phyloP scores from a whole-genome alignment of 2,329 filamentous ascomycete species.

The Aureobasidium musti region DNA sequence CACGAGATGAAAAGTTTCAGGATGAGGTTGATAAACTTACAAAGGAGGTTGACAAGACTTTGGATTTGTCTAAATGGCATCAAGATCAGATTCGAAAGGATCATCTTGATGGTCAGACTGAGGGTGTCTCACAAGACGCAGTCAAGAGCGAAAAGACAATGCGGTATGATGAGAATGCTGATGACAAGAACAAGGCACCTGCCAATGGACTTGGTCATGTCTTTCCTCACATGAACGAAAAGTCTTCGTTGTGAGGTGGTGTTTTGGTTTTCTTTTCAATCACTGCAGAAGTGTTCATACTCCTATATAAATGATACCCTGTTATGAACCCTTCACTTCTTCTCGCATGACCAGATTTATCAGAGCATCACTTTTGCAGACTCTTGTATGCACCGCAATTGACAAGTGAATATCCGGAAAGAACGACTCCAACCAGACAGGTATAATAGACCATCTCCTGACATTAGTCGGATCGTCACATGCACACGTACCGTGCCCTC shows the following conservation, averaged over 20 bases:
- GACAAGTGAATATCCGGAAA: no score
- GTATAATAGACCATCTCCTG: no score
- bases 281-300: no score
- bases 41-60: constrained; percentile 58
- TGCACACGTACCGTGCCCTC: no score
- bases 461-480: no score
- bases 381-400: no score
- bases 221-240: constrained; percentile 33
- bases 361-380: no score
- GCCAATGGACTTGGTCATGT: constrained; percentile 31
- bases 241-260: constrained; percentile 13
- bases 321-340: no score
- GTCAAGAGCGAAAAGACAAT: constrained; percentile 14
- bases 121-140: not conserved
- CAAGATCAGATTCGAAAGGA: constrained; percentile 41
- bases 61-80: constrained; percentile 53
- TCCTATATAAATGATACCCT: no score
- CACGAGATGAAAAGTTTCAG: constrained; percentile 58
- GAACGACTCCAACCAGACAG: no score
- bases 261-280: not conserved
- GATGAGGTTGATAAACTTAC: constrained; percentile 62
- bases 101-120: constrained; percentile 23
- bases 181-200: constrained; percentile 12
- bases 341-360: no score
- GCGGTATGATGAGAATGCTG: constrained; percentile 27